A percentile compares a stretch with the other conserved stretches of the same genome.
Evolutionary conservation across 2,329 filamentous ascomycete species (phyloP).

Genomic region (Metarhizium anisopliae): DNA sequence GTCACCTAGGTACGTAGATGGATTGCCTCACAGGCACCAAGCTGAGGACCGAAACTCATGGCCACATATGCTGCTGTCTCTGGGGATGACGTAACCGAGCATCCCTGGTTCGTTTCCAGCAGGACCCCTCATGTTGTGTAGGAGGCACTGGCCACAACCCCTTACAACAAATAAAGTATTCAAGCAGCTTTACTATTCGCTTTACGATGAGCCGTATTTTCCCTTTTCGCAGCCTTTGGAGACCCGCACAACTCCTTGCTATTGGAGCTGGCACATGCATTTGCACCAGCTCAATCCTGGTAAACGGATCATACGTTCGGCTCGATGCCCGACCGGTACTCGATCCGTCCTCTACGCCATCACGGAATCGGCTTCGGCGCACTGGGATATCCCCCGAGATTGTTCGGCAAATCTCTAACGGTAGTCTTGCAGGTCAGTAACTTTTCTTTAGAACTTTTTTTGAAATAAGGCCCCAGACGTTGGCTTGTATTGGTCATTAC

Average conservation of each 20-base stretch:
- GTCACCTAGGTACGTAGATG: too few relatives aligned
- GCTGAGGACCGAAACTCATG: too few relatives aligned
- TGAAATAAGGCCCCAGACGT: neutral
- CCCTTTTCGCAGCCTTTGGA: neutral
- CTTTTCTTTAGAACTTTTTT: neutral
- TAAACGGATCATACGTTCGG: conserved; percentile 16
- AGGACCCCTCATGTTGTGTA: too few relatives aligned
- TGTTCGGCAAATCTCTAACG: conserved; percentile 42
- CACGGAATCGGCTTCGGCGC: neutral
- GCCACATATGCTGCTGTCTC: too few relatives aligned
- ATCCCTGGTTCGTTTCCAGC: too few relatives aligned
- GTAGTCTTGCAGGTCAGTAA: conserved; percentile 40
- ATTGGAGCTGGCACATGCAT: conserved; percentile 18
- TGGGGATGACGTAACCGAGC: too few relatives aligned
- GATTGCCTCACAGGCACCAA: too few relatives aligned
- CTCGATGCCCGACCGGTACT: conserved; percentile 18
- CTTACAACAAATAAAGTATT: too few relatives aligned
- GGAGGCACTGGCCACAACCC: too few relatives aligned
- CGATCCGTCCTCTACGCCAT: neutral
- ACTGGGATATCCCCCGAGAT: conserved; percentile 18
- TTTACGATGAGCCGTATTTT: conserved; percentile 1
- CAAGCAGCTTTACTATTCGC: too few relatives aligned
- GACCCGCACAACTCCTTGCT: conserved; percentile 12
- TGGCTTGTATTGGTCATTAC: neutral
- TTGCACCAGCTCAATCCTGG: conserved; percentile 15